These are phyloP conservation scores for Pseudozyma sp. DNA, from an alignment of 1,284 basidiomycete genomes.

Conservation along the genomic window DNA sequence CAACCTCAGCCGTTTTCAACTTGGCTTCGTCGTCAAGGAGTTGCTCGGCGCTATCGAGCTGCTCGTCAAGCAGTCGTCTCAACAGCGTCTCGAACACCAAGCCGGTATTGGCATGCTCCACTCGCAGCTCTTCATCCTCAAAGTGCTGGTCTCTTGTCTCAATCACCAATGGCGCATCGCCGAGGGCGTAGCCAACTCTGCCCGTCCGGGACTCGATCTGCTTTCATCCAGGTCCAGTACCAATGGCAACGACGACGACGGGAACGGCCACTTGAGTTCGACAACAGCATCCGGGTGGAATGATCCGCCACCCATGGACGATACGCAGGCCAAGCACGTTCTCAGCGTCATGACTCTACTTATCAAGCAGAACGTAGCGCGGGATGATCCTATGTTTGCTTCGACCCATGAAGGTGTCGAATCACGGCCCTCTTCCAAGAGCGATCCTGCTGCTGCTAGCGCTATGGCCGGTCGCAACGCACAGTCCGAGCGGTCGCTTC, in stretches of 20 bases:
- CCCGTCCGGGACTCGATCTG: constrained; percentile 21
- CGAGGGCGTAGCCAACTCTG: constrained; percentile 32
- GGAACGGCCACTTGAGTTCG: constrained; percentile 24
- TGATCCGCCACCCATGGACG: constrained; percentile 83
- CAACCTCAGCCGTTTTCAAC: constrained; percentile 55
- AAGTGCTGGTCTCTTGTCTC: constrained; percentile 81
- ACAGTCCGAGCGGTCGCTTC: constrained; percentile 44
- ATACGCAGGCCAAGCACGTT: constrained; percentile 85
- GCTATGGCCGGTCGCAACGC: constrained; percentile 19
- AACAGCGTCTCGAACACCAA: constrained; percentile 64
- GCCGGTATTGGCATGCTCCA: constrained; percentile 74
- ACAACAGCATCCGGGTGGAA: constrained; percentile 70
- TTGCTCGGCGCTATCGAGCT: constrained; percentile 55
- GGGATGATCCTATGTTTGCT: constrained; percentile 56
- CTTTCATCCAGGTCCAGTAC: background rate
- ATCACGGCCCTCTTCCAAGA: constrained; percentile 20
- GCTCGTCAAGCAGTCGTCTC: constrained; percentile 51
- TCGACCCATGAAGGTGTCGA: constrained; percentile 36
- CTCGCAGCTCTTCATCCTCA: constrained; percentile 88
- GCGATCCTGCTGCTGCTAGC: constrained; percentile 12
- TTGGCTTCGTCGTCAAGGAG: constrained; percentile 55
- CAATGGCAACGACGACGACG: constrained; percentile 28
- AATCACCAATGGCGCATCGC: constrained; percentile 78
- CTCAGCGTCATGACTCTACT: constrained; percentile 78
- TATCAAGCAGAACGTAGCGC: constrained; percentile 74